These are phyloP conservation scores for Pleurotus tuber-regium DNA, from an alignment of 768 basidiomycete genomes.

Conservation along the genomic window DNA sequence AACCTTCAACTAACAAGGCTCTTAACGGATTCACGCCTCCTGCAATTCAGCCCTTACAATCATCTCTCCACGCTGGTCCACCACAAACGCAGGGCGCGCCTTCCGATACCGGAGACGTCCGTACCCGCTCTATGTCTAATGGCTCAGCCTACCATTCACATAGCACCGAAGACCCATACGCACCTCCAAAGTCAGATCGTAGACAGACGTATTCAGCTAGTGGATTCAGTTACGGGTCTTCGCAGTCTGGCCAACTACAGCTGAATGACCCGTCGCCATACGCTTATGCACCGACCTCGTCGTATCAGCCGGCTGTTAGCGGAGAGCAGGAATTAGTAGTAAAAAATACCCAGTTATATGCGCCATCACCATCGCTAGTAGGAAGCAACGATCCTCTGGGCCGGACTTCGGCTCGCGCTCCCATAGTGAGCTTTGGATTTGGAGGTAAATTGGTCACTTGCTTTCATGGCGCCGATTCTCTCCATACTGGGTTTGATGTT, in stretches of 20 bases:
- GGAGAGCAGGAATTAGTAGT: conserved; percentile 31
- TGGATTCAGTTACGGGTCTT: conserved; percentile 26
- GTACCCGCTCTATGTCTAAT: conserved; percentile 43
- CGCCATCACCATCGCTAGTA: conserved; percentile 80
- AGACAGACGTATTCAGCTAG: conserved; percentile 22
- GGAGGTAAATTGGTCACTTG: conserved; percentile 90
- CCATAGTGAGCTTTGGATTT: conserved; percentile 88
- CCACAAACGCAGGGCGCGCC: neutral
- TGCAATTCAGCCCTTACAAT: neutral
- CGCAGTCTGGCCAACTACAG: conserved; percentile 16
- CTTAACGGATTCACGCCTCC: neutral
- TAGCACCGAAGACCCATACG: conserved; percentile 36
- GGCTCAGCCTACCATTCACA: conserved; percentile 35
- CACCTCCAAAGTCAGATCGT: conserved; percentile 23
- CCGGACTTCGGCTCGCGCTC: conserved; percentile 67
- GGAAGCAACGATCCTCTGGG: conserved; percentile 83
- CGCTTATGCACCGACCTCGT: neutral
- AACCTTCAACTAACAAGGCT: neutral
- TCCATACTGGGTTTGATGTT: conserved; percentile 76
- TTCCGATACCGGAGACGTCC: conserved; percentile 12
- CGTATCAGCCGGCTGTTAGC: neutral
- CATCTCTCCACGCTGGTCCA: neutral
- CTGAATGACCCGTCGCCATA: conserved; percentile 10
- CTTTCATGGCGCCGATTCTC: conserved; percentile 69
- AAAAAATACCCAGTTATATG: conserved; percentile 57